Conservation (phyloP, 2,329 filamentous ascomycete genomes). For the Daldinia sp. region DNA sequence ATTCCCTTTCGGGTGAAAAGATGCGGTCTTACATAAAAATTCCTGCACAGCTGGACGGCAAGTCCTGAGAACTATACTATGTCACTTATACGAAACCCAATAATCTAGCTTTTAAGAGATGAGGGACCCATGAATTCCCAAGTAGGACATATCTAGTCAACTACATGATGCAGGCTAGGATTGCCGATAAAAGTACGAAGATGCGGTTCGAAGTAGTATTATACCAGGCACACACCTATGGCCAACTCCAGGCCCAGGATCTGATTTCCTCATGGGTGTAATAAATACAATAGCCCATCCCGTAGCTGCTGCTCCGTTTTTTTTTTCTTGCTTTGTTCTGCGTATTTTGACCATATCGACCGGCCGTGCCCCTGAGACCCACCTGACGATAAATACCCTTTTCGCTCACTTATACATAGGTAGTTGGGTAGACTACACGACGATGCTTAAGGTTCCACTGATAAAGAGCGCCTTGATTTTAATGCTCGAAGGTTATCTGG, state of each 20-base stretch:
- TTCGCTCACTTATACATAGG: conserved; percentile 19
- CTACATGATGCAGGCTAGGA: neutral
- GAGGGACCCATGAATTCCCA: conserved; percentile 5
- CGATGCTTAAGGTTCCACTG: conserved; percentile 24
- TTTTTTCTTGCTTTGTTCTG: neutral
- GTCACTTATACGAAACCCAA: conserved; percentile 2
- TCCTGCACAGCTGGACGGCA: conserved; percentile 14
- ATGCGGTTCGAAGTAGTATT: conserved; percentile 18
- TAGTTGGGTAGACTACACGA: conserved; percentile 2
- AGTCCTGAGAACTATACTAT: conserved; percentile 2
- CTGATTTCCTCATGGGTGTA: too few species aligned
- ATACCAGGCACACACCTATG: neutral
- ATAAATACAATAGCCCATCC: neutral
- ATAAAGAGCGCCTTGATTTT: conserved; percentile 18
- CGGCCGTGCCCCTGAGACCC: conserved; percentile 1
- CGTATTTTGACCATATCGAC: neutral
- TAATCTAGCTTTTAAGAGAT: neutral
- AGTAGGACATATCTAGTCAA: conserved; percentile 9
- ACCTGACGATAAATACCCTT: conserved; percentile 9
- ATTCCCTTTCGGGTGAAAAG: conserved; percentile 33
- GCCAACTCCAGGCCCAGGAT: conserved; percentile 14
- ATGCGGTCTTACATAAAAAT: conserved; percentile 23
- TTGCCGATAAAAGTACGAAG: conserved; percentile 13
- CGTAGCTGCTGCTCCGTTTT: neutral
- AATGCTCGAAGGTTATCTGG: conserved; percentile 22